These are phyloP conservation scores for Nitzschia sp. DNA, from an alignment of 108 stramenopile species.

Conservation along the genomic window DNA sequence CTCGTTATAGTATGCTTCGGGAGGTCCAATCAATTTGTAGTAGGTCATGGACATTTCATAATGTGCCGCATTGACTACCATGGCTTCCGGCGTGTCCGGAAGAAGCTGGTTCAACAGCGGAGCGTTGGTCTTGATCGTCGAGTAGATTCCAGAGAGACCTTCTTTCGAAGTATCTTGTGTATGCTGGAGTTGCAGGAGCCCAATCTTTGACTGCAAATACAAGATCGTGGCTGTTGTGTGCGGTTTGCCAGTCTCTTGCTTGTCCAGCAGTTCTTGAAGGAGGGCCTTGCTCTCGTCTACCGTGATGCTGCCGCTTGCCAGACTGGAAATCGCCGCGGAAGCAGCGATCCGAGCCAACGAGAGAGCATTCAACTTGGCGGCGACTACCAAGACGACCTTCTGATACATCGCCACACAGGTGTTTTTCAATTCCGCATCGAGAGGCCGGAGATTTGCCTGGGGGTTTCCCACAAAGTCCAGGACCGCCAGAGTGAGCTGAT, in stretches of 20 bases:
- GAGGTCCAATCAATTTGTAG: conserved; percentile 93
- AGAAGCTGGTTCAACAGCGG: conserved; percentile 57
- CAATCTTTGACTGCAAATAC: conserved; percentile 67
- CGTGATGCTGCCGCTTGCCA: conserved; percentile 3
- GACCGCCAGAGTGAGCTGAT: conserved; percentile 88
- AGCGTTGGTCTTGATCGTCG: conserved; percentile 53
- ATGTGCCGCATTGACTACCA: conserved; percentile 89
- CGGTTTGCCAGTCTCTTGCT: conserved; percentile 20
- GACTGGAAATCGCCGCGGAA: conserved; percentile 59
- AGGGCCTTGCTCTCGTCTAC: conserved; percentile 17
- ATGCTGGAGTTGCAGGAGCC: conserved; percentile 50
- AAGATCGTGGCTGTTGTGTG: conserved; percentile 65
- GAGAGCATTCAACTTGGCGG: conserved; percentile 88
- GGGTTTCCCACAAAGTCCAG: conserved; percentile 66
- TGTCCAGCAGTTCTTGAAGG: conserved; percentile 29
- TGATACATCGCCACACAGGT: conserved; percentile 64
- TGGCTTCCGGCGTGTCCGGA: conserved; percentile 50
- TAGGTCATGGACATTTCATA: conserved; percentile 89
- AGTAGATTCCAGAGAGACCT: conserved; percentile 48
- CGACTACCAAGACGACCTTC: conserved; percentile 55
- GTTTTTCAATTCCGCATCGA: conserved; percentile 43
- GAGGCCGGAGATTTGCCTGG: conserved; percentile 34
- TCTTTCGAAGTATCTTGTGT: conserved; percentile 26
- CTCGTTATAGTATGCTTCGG: conserved; percentile 91
- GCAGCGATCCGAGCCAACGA: conserved; percentile 84